phyloP scores from a whole-genome alignment of 345 rosid species.

The Dimocarpus longan region DNA sequence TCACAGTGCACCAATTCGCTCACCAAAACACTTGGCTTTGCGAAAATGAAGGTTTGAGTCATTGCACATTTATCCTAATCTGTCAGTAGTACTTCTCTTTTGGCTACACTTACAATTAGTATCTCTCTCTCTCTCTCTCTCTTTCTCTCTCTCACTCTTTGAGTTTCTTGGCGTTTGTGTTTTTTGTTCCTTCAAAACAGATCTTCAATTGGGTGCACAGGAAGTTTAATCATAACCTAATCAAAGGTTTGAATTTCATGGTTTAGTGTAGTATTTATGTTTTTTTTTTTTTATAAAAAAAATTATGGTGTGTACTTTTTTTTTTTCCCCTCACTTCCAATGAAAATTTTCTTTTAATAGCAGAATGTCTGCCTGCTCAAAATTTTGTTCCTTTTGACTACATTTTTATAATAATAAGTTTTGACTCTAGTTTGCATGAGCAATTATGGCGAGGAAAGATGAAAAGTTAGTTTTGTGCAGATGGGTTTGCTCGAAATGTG shows the following conservation, averaged over 20 bases:
- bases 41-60: conserved; percentile 53
- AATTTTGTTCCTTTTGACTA: not conserved
- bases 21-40: conserved; percentile 23
- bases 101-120: too few relatives aligned
- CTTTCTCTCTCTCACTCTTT: not conserved
- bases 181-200: conserved; percentile 37
- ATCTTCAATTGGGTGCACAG: conserved; percentile 92
- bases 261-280: not conserved
- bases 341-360: not conserved
- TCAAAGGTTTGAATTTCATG: conserved; percentile 53
- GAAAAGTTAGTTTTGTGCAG: conserved; percentile 27
- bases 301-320: not conserved
- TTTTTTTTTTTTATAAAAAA: not conserved
- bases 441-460: not conserved
- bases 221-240: conserved; percentile 58
- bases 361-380: not conserved
- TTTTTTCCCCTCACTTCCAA: not conserved
- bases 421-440: not conserved
- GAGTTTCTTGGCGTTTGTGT: not conserved
- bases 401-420: not conserved
- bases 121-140: too few relatives aligned
- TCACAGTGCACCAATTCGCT: conserved; percentile 20
- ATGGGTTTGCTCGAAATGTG: conserved; percentile 48
- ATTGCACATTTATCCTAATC: not conserved
- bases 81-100: not conserved